Evolutionary conservation across 306 rosid species (phyloP).

Genomic region (Cucumis melo): DNA sequence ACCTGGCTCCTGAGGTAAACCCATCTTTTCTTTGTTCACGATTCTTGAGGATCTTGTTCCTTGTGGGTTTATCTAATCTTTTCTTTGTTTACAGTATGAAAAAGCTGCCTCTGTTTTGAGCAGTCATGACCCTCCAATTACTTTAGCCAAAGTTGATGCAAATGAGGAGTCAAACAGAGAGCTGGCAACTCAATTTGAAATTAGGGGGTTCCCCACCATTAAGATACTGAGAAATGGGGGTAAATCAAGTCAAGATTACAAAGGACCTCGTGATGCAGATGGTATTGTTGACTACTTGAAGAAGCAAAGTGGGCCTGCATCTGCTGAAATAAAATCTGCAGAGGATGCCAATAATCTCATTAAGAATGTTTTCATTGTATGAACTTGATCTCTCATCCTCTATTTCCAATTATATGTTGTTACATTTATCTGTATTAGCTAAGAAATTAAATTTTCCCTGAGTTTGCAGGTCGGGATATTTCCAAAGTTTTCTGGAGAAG

Average conservation of each 20-base stretch:
- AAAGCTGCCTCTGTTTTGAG: conserved; percentile 80
- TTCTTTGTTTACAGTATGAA: conserved; percentile 41
- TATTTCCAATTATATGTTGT: not conserved
- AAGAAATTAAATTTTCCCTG: not conserved
- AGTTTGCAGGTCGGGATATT: conserved; percentile 70
- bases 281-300: conserved; percentile 76
- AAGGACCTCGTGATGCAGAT: conserved; percentile 90
- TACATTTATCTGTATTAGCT: not conserved
- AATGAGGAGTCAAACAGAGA: conserved; percentile 53
- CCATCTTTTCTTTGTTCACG: not conserved
- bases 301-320: conserved; percentile 83
- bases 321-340: conserved; percentile 57
- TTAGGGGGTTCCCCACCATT: conserved; percentile 75
- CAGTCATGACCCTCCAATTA: conserved; percentile 49
- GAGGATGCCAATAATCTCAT: conserved; percentile 51
- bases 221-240: conserved; percentile 88
- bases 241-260: conserved; percentile 61
- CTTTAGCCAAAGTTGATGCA: conserved; percentile 80
- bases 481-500: conserved; percentile 69
- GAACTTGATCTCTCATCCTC: conserved; percentile 3
- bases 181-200: conserved; percentile 40
- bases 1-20: conserved; percentile 83
- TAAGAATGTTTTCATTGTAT: conserved; percentile 54
- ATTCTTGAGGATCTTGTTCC: not conserved
- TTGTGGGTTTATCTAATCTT: not conserved